phyloP scores from a whole-genome alignment of 768 basidiomycete genomes.

The Suillus fuscotomentosus region DNA sequence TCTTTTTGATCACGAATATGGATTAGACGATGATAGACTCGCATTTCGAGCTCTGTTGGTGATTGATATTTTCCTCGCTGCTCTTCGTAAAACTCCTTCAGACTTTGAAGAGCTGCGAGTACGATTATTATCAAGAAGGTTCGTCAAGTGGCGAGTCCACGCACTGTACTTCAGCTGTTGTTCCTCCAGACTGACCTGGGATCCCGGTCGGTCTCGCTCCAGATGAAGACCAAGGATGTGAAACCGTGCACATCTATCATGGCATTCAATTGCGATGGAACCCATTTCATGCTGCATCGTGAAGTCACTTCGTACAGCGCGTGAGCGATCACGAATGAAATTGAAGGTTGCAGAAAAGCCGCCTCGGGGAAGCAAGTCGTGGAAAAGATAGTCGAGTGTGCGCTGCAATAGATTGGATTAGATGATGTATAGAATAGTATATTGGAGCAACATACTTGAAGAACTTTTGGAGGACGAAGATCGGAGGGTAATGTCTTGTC shows the following conservation, averaged over 20 bases:
- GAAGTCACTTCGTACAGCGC: slow-evolving; percentile 90
- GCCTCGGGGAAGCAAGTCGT: slow-evolving; percentile 66
- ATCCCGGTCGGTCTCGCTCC: slow-evolving; percentile 52
- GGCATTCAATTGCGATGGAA: slow-evolving; percentile 77
- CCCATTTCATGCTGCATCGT: slow-evolving; percentile 88
- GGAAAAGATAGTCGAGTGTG: slow-evolving; percentile 93
- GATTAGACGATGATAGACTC: slow-evolving; percentile 89
- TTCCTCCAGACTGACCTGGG: slow-evolving; percentile 72
- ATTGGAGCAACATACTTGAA: slow-evolving; percentile 52
- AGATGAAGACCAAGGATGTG: slow-evolving; percentile 83
- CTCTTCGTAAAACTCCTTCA: slow-evolving; percentile 94
- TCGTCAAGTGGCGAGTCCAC: slow-evolving; percentile 26
- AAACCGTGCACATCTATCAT: slow-evolving; percentile 91
- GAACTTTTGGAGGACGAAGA: slow-evolving; percentile 80
- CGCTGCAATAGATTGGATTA: slow-evolving; percentile 38
- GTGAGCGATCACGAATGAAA: slow-evolving; percentile 91
- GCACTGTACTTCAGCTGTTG: slow-evolving; percentile 91
- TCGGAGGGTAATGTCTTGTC: slow-evolving; percentile 92
- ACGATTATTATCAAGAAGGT: background rate
- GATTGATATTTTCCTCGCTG: slow-evolving; percentile 65
- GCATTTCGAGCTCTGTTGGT: slow-evolving; percentile 91
- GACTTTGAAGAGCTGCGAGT: slow-evolving; percentile 77
- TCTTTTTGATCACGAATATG: slow-evolving; percentile 86
- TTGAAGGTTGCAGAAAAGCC: slow-evolving; percentile 71
- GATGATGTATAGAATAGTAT: background rate